A percentile compares a stretch with the other conserved stretches of the same genome.
These are phyloP conservation scores for Pythium vanterpoolii DNA, from an alignment of 352 stramenopile species.

Conservation along the genomic window DNA sequence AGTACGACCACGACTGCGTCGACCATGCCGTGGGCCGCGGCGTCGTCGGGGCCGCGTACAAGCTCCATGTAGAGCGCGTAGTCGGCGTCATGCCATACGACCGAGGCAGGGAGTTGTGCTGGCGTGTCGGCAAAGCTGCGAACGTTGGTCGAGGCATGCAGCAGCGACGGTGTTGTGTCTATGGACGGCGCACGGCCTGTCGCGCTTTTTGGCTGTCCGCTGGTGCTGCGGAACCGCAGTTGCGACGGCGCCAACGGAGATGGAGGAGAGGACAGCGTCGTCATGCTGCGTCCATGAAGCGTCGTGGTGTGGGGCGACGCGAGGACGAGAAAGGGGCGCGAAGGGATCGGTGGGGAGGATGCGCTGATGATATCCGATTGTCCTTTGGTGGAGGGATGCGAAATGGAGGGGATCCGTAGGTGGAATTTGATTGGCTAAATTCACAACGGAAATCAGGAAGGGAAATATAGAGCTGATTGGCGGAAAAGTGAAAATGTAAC, in stretches of 20 bases:
- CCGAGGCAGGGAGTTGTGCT: no score
- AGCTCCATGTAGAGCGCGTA: conserved; percentile 27
- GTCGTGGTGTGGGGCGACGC: no score
- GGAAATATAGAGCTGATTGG: background rate
- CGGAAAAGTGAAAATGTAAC: background rate
- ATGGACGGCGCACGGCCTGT: background rate
- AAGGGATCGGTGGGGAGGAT: background rate
- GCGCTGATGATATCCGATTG: no score
- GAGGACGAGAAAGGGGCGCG: background rate
- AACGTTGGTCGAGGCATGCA: background rate
- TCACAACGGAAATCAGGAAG: background rate
- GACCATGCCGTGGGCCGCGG: conserved; percentile 31
- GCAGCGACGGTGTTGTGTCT: background rate
- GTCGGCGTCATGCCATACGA: conserved; percentile 24
- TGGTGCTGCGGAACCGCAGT: conserved; percentile 8
- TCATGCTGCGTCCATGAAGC: background rate
- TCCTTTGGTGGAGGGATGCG: no score
- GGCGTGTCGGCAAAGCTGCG: background rate
- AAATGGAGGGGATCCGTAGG: no score
- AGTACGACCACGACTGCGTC: conserved; percentile 35
- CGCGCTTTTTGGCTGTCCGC: background rate
- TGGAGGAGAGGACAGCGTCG: background rate
- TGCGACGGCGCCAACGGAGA: background rate
- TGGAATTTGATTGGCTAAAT: background rate
- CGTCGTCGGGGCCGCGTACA: background rate